Evolutionary conservation across 768 basidiomycete genomes (phyloP).

Genomic region (Dendrothele bispora): DNA sequence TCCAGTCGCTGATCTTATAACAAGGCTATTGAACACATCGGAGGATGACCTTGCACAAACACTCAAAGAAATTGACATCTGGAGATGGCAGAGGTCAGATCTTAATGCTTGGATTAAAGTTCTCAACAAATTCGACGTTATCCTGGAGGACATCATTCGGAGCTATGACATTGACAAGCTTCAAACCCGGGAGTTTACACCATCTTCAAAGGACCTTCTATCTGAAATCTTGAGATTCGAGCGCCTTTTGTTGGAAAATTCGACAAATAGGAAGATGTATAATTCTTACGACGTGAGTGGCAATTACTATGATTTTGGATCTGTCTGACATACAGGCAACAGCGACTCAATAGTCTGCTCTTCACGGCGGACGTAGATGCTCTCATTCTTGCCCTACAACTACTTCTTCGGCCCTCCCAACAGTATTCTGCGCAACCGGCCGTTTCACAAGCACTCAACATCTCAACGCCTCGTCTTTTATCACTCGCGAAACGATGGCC

Average conservation of each 20-base stretch:
- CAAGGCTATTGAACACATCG: constrained; percentile 60
- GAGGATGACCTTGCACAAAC: constrained; percentile 71
- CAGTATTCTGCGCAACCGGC: constrained; percentile 90
- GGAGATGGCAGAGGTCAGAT: constrained; percentile 97
- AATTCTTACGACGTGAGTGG: constrained; percentile 92
- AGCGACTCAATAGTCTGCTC: constrained; percentile 90
- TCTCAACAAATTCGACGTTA: constrained; percentile 91
- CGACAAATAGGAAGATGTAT: constrained; percentile 96
- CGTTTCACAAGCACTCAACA: constrained; percentile 79
- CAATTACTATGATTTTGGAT: constrained; percentile 9
- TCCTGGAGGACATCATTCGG: constrained; percentile 79
- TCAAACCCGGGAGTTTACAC: constrained; percentile 78
- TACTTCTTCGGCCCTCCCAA: constrained; percentile 90
- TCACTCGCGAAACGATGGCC: constrained; percentile 87
- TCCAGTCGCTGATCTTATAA: constrained; percentile 79
- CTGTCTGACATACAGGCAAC: constrained; percentile 8
- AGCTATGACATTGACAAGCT: constrained; percentile 86
- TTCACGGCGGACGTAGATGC: constrained; percentile 89
- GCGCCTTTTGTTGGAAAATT: constrained; percentile 90
- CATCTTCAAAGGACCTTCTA: constrained; percentile 69
- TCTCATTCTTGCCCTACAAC: constrained; percentile 76
- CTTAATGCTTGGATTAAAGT: constrained; percentile 96
- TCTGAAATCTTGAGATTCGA: constrained; percentile 87
- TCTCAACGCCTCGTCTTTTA: constrained; percentile 77
- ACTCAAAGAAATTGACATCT: constrained; percentile 69